phyloP scores from a whole-genome alignment of 805 yeast genomes.

The Debaryomyces tyrocola region DNA sequence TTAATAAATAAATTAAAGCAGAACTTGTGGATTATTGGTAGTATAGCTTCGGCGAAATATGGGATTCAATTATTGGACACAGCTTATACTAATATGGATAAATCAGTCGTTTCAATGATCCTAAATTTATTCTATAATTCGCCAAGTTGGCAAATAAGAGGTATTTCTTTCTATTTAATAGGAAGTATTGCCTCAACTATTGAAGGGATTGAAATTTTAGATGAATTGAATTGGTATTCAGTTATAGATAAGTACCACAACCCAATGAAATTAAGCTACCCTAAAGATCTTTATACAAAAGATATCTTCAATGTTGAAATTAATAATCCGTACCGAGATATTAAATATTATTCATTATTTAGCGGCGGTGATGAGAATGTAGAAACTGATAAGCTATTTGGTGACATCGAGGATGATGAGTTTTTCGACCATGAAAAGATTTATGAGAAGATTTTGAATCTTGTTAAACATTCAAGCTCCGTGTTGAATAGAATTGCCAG shows the following conservation, averaged over 20 bases:
- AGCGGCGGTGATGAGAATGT: conserved; percentile 11
- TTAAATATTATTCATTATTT: conserved; percentile 24
- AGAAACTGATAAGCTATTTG: conserved; percentile 5
- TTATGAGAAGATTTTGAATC: conserved; percentile 24
- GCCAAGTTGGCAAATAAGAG: conserved; percentile 58
- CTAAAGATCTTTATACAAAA: conserved; percentile 8
- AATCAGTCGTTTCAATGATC: conserved; percentile 44
- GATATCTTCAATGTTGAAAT: conserved; percentile 18
- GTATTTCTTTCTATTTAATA: conserved; percentile 73
- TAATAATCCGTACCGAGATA: conserved; percentile 25
- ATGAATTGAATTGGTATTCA: conserved; percentile 70
- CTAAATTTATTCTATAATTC: conserved; percentile 36
- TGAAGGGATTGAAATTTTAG: conserved; percentile 83
- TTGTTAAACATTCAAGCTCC: conserved; percentile 53
- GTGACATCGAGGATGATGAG: conserved; percentile 8
- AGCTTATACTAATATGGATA: conserved; percentile 18
- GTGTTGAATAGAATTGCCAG: conserved; percentile 45
- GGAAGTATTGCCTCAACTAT: conserved; percentile 71
- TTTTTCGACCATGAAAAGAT: conserved; percentile 12
- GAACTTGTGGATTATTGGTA: conserved; percentile 84
- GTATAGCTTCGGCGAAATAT: conserved; percentile 67
- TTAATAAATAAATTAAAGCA: conserved; percentile 50
- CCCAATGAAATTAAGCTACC: conserved; percentile 21
- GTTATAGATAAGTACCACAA: conserved; percentile 17
- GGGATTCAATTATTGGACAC: conserved; percentile 57